Evolutionary conservation across 2,329 filamentous ascomycete species (phyloP).

Genomic region (Didymella exigua): DNA sequence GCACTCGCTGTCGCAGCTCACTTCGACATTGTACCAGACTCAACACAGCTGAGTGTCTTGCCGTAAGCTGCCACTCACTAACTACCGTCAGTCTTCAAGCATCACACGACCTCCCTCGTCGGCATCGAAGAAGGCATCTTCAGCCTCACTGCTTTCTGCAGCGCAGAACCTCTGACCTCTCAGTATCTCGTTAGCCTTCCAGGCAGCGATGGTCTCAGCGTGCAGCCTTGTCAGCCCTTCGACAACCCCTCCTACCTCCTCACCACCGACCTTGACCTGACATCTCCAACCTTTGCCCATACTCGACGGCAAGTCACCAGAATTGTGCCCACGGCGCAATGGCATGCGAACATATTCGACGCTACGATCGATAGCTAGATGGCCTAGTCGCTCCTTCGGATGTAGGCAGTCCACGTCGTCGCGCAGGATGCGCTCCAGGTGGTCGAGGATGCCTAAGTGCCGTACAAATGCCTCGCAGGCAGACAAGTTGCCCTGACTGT

Average conservation of each 20-base stretch:
- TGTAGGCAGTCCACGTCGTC: constrained; percentile 60
- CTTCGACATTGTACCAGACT: not conserved
- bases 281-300: constrained; percentile 33
- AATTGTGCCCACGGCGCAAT: constrained; percentile 3
- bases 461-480: constrained; percentile 66
- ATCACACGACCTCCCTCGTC: not conserved
- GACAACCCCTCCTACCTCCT: constrained; percentile 41
- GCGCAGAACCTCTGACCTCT: constrained; percentile 13
- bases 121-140: constrained; percentile 15
- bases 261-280: constrained; percentile 44
- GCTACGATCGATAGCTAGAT: constrained; percentile 58
- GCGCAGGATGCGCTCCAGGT: constrained; percentile 65
- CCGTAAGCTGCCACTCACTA: not conserved
- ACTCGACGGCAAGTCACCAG: not conserved
- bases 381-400: constrained; percentile 72
- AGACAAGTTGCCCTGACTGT: constrained; percentile 54
- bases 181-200: constrained; percentile 35
- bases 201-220: constrained; percentile 50
- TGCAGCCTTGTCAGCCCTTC: constrained; percentile 44
- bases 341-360: constrained; percentile 59
- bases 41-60: not conserved
- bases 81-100: constrained; percentile 1
- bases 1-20: not conserved
- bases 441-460: constrained; percentile 67
- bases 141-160: constrained; percentile 14